Percentiles rank a stretch among this genome's conserved stretches.
phyloP scores from a whole-genome alignment of 306 rosid species.

The Amphicarpaea edgeworthii region DNA sequence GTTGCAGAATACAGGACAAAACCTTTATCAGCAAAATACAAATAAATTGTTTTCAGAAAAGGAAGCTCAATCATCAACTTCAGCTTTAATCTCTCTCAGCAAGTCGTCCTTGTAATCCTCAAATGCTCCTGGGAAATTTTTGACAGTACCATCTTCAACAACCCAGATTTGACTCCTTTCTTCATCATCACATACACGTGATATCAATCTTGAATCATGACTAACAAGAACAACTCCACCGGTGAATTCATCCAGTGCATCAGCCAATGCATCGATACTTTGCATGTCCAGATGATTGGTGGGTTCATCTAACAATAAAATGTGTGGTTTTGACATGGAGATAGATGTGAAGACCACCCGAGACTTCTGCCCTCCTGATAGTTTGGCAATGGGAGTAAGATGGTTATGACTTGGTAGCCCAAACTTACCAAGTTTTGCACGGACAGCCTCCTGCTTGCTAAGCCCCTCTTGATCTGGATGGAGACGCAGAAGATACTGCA shows the following conservation, averaged over 20 bases:
- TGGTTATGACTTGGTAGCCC: conserved; percentile 82
- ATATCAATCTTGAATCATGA: conserved; percentile 81
- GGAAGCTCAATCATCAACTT: conserved; percentile 62
- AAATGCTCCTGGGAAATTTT: conserved; percentile 54
- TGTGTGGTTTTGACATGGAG: conserved; percentile 88
- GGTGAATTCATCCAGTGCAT: conserved; percentile 72
- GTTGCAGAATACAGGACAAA: conserved; percentile 1
- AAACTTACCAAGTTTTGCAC: conserved; percentile 73
- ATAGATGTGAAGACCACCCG: conserved; percentile 85
- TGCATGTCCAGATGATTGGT: conserved; percentile 86
- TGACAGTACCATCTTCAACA: conserved; percentile 73
- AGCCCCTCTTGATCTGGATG: conserved; percentile 80
- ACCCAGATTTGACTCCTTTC: conserved; percentile 85
- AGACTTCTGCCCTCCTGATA: conserved; percentile 77
- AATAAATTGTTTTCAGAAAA: conserved; percentile 18
- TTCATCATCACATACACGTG: conserved; percentile 77
- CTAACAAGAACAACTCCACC: conserved; percentile 84
- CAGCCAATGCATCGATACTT: conserved; percentile 81
- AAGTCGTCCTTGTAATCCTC: conserved; percentile 72
- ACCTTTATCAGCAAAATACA: conserved; percentile 27
- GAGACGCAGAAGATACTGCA: conserved; percentile 73
- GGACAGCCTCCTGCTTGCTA: conserved; percentile 81
- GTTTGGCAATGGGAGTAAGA: conserved; percentile 74
- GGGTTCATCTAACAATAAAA: conserved; percentile 80
- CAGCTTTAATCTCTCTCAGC: conserved; percentile 64